Base-by-base conservation (phyloP, 495 filamentous ascomycete species). In the Chaetomium tenue region DNA sequence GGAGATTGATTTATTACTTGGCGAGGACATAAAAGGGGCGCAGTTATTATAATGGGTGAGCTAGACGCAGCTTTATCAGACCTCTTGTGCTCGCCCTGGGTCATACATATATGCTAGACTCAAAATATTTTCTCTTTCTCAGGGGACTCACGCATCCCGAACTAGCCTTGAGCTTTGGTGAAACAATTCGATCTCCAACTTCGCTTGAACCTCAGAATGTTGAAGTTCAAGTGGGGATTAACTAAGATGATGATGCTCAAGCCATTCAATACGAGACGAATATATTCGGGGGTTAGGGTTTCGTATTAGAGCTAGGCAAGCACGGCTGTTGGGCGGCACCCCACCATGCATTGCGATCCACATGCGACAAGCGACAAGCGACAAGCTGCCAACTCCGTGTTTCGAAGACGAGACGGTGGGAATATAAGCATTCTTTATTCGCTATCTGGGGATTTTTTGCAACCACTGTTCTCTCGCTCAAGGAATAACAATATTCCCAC, bases 321-420 rank as follows among this genome's bases (percentile, higher is more conserved):
- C 6, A 28, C 11, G 13, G 55, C 4, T 59, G 58, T 60, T 60
- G 46, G 40, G 58, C 58, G 13, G 58, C 25, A 60, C 59, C 64
- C 64, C 64, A 54, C 64, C 63, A 44, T 26, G 18, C 23, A 26
- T 30, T 20, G 39, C 44, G 65, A 11, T 13, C 15, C 42, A 37
- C 33, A 37, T 46, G 57, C 57, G 25, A 20, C 54, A 25, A 23
- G n/a, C 13, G 40, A 4, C 13, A 15, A 44, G n/a, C 7, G 25
- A 6, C 20, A 44, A 37, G 20, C 55, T 58, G 33, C 40, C 66
- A 64, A 60, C 61, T 52, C 57, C 66, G 51, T 48, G 57, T 64
- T 68, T 64, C 61, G 57, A 59, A 64, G 50, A 30, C 18, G 18
- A 12, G 60, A 23, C 16, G 30, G 18, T n/a, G 11, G 11, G 47